Conservation (phyloP, 257 asterid species). For the Asclepias syriaca region DNA sequence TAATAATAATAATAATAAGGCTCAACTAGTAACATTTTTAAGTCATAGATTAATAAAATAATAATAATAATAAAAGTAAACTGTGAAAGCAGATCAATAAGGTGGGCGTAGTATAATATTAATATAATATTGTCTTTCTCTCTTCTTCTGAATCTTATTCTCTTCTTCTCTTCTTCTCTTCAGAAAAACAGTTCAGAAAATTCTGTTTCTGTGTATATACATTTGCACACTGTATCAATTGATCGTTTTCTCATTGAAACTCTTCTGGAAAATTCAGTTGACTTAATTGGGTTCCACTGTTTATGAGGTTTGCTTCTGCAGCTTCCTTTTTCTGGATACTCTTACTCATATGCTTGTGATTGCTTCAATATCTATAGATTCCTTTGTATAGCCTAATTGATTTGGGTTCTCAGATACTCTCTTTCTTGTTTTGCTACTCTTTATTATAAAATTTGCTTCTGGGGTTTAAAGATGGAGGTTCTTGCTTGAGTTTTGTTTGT, state of each 20-base stretch:
- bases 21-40: no score
- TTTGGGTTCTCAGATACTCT: background rate
- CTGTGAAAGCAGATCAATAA: background rate
- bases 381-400: background rate
- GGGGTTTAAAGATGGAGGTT: background rate
- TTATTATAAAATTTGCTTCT: background rate
- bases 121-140: background rate
- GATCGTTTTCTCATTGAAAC: background rate
- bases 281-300: background rate
- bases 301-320: constrained; percentile 6
- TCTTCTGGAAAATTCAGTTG: background rate
- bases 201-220: background rate
- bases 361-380: background rate
- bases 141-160: background rate
- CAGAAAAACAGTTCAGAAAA: no score
- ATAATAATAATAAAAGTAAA: background rate
- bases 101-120: no score
- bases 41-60: no score
- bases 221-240: background rate
- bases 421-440: background rate
- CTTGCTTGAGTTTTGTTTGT: background rate
- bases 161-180: no score
- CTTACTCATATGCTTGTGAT: background rate
- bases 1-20: no score
- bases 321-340: background rate